phyloP scores from a whole-genome alignment of 2,329 filamentous ascomycete species.

The Aureobasidium sp. region DNA sequence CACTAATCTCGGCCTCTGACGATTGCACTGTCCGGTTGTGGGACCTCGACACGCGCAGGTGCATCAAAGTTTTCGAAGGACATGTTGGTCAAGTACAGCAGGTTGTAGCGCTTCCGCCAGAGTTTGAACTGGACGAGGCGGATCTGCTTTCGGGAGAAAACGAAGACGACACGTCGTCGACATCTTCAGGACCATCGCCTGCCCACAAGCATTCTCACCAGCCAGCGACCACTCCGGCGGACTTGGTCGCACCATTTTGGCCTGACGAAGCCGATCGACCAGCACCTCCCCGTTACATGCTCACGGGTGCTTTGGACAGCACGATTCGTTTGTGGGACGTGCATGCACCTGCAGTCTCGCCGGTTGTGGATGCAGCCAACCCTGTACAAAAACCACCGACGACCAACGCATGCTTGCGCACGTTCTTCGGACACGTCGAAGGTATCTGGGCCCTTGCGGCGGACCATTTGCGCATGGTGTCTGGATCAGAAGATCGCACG shows the following conservation, averaged over 20 bases:
- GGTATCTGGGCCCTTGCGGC: conserved; percentile 90
- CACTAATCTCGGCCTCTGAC: conserved; percentile 81
- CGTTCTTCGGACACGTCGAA: conserved; percentile 94
- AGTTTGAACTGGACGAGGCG: conserved; percentile 81
- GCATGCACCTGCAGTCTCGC: conserved; percentile 21
- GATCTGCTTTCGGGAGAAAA: conserved; percentile 52
- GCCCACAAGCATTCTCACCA: conserved; percentile 15
- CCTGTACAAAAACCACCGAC: conserved; percentile 28
- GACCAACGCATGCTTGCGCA: conserved; percentile 74
- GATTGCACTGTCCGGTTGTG: conserved; percentile 84
- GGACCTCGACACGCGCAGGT: conserved; percentile 79
- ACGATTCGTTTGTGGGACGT: conserved; percentile 93
- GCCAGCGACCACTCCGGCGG: conserved; percentile 7
- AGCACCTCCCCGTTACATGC: conserved; percentile 79
- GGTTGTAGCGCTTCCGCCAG: conserved; percentile 71
- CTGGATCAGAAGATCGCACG: conserved; percentile 86
- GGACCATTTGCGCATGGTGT: conserved; percentile 80
- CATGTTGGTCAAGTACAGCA: conserved; percentile 96
- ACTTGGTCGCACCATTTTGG: conserved; percentile 44
- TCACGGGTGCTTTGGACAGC: conserved; percentile 84
- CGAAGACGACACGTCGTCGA: conserved; percentile 33
- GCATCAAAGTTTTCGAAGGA: conserved; percentile 71
- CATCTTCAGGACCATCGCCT: conserved; percentile 18
- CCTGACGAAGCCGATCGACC: conserved; percentile 56
- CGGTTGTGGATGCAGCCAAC: conserved; percentile 7